These are phyloP conservation scores for Rosa lucieae DNA, from an alignment of 306 rosid genomes.

Conservation along the genomic window DNA sequence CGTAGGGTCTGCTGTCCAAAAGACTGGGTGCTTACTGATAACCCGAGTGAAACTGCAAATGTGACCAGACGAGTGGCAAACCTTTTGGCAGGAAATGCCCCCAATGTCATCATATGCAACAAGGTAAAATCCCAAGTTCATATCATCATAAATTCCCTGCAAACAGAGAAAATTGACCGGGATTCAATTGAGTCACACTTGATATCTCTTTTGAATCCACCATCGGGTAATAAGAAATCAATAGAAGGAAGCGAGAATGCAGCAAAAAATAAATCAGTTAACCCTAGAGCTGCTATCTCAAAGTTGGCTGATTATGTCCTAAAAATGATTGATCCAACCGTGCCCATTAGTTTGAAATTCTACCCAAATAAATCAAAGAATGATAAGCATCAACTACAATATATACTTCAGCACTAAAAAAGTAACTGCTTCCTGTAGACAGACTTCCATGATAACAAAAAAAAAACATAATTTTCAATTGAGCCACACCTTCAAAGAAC, in stretches of 20 bases:
- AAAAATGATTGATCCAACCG: background rate
- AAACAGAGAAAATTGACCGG: slow-evolving; percentile 21
- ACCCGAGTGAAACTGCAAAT: slow-evolving; percentile 23
- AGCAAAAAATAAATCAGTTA: background rate
- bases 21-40: slow-evolving; percentile 43
- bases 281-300: background rate
- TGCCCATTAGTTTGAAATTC: background rate
- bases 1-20: slow-evolving; percentile 63
- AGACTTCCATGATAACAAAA: background rate
- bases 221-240: slow-evolving; percentile 22
- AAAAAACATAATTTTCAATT: background rate
- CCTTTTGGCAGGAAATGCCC: slow-evolving; percentile 75
- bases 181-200: slow-evolving; percentile 28
- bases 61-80: slow-evolving; percentile 57
- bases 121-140: slow-evolving; percentile 76
- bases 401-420: background rate
- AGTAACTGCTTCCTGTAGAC: background rate
- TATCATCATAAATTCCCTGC: slow-evolving; percentile 86
- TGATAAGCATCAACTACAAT: background rate
- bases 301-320: background rate
- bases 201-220: slow-evolving; percentile 27
- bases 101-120: slow-evolving; percentile 85
- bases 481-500: background rate
- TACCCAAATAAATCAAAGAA: background rate
- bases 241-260: background rate